Evolutionary conservation across 495 filamentous ascomycete genomes (phyloP).

Genomic region (Bombardia bombarda): DNA sequence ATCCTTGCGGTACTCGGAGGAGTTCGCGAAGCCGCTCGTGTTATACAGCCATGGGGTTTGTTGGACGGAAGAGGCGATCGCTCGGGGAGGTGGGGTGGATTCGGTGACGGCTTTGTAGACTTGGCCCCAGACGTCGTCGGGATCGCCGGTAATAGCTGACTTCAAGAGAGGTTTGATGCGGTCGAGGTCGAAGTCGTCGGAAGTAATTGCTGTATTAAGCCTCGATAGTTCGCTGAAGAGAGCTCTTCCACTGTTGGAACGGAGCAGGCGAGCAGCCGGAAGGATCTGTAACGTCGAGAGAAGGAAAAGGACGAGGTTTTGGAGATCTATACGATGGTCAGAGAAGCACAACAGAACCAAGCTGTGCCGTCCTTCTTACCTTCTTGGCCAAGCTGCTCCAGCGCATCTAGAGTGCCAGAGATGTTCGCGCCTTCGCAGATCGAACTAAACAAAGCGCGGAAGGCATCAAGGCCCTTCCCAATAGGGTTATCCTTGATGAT

Average conservation of each 20-base stretch:
- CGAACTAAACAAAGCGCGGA: slow-evolving; percentile 24
- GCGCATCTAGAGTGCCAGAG: slow-evolving; percentile 15
- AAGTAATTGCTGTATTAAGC: slow-evolving; percentile 17
- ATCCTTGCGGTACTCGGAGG: slow-evolving; percentile 33
- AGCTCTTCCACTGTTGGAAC: slow-evolving; percentile 2
- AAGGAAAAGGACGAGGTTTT: slow-evolving; percentile 10
- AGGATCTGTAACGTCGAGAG: slow-evolving; percentile 18
- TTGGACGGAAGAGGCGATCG: slow-evolving; percentile 24
- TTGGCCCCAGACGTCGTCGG: slow-evolving; percentile 23
- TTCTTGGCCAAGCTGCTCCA: slow-evolving; percentile 22
- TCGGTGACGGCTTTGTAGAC: slow-evolving; percentile 24
- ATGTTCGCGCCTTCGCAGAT: slow-evolving; percentile 14
- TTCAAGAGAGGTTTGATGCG: slow-evolving; percentile 26
- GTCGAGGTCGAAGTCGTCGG: slow-evolving; percentile 28
- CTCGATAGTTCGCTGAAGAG: slow-evolving; percentile 15
- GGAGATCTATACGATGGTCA: slow-evolving; percentile 16
- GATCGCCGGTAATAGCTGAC: slow-evolving; percentile 13
- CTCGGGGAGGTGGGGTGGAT: slow-evolving; percentile 27
- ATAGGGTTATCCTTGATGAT: slow-evolving; percentile 29
- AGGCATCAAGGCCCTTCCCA: slow-evolving; percentile 24
- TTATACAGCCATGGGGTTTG: slow-evolving; percentile 37
- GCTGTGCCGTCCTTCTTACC: slow-evolving; percentile 15
- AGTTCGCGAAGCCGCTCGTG: slow-evolving; percentile 34
- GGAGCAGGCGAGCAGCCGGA: slow-evolving; percentile 19
- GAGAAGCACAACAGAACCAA: slow-evolving; percentile 7